Evolutionary conservation across 2,329 filamentous ascomycete genomes (phyloP).

Genomic region (Xylaria sp.): DNA sequence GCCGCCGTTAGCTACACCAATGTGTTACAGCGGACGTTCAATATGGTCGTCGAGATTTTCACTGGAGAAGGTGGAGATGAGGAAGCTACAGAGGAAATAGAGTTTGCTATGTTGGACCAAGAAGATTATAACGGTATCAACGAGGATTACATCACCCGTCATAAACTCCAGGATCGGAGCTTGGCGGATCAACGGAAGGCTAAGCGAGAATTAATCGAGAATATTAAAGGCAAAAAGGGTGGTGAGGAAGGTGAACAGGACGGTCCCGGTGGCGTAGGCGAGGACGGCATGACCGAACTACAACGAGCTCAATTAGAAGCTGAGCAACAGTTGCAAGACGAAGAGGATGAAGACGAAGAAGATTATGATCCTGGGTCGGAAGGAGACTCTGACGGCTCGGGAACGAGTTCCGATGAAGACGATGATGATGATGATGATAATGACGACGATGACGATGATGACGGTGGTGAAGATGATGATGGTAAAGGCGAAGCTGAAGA

Average conservation of each 20-base stretch:
- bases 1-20: conserved; percentile 73
- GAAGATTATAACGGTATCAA: conserved; percentile 74
- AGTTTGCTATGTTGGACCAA: conserved; percentile 77
- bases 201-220: conserved; percentile 71
- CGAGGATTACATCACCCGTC: conserved; percentile 68
- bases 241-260: conserved; percentile 53
- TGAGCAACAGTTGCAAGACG: conserved; percentile 66
- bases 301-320: conserved; percentile 62
- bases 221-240: conserved; percentile 61
- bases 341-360: conserved; percentile 73
- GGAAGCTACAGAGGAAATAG: conserved; percentile 67
- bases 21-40: conserved; percentile 75
- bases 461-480: conserved; percentile 54
- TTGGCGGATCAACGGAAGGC: conserved; percentile 75
- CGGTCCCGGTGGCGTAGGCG: conserved; percentile 59
- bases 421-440: conserved; percentile 57
- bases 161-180: conserved; percentile 72
- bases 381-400: conserved; percentile 68
- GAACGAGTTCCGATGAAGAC: conserved; percentile 61
- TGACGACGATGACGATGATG: conserved; percentile 56
- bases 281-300: conserved; percentile 60
- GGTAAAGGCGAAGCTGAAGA: conserved; percentile 44
- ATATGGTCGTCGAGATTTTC: conserved; percentile 72
- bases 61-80: conserved; percentile 53
- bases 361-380: conserved; percentile 74